Percentiles rank a stretch among this genome's conserved stretches.
These are phyloP conservation scores for Camellia lanceoleosa DNA, from an alignment of 148 eudicot genomes.

Conservation along the genomic window DNA sequence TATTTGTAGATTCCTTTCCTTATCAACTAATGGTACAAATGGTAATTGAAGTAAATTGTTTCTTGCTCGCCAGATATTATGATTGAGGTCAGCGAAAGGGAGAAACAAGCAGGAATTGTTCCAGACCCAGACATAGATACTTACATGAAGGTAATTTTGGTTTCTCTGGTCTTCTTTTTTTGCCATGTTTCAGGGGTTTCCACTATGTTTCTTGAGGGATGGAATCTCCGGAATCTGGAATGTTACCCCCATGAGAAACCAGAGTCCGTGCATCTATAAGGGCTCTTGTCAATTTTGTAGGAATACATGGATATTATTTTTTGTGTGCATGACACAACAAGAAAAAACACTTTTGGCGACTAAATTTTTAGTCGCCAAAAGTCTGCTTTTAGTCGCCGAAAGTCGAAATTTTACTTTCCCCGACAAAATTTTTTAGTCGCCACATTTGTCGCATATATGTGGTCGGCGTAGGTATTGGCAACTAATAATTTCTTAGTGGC, in stretches of 20 bases:
- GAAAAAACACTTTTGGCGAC: too few species aligned
- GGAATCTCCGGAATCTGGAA: neutral
- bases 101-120: slow-evolving; percentile 62
- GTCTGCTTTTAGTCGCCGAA: too few species aligned
- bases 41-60: neutral
- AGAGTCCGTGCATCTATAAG: neutral
- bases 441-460: too few species aligned
- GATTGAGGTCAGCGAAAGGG: slow-evolving; percentile 62
- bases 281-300: too few species aligned
- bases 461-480: too few species aligned
- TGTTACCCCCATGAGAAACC: neutral
- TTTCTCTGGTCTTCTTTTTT: neutral
- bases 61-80: slow-evolving; percentile 38
- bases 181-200: neutral
- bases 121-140: slow-evolving; percentile 82
- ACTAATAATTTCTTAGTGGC: too few species aligned
- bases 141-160: slow-evolving; percentile 66
- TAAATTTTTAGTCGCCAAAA: too few species aligned
- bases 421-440: too few species aligned
- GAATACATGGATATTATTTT: too few species aligned
- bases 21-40: neutral
- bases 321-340: neutral
- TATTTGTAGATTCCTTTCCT: neutral
- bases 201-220: neutral
- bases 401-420: too few species aligned